These are phyloP conservation scores for Pyrenophora tritici-repentis DNA, from an alignment of 2,329 filamentous ascomycete species.

Conservation along the genomic window DNA sequence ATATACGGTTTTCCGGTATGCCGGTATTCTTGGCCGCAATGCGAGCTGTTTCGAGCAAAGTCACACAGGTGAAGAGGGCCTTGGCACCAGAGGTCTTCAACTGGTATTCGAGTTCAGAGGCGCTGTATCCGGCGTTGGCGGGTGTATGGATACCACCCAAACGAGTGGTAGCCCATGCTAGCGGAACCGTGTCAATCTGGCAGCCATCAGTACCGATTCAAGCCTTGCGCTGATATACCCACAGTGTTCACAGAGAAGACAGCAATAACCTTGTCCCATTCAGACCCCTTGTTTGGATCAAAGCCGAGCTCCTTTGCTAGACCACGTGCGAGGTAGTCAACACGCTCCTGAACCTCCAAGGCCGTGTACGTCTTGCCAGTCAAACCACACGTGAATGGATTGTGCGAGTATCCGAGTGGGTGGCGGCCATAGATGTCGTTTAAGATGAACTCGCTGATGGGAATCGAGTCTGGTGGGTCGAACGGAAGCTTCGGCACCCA, in stretches of 20 bases:
- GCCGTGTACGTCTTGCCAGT: conserved; percentile 70
- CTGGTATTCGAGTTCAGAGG: conserved; percentile 72
- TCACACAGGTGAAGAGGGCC: conserved; percentile 72
- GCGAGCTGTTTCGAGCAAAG: conserved; percentile 67
- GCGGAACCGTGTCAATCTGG: conserved; percentile 74
- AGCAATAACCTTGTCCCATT: conserved; percentile 81
- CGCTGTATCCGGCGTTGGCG: conserved; percentile 75
- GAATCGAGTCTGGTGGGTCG: conserved; percentile 73
- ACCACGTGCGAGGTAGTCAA: conserved; percentile 69
- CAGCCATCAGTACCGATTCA: conserved; percentile 20
- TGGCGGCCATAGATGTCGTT: conserved; percentile 71
- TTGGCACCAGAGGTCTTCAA: conserved; percentile 70
- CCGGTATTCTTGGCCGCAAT: conserved; percentile 66
- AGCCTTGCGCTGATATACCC: conserved; percentile 30
- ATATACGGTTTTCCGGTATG: conserved; percentile 68
- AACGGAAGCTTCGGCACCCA: conserved; percentile 66
- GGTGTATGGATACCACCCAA: conserved; percentile 75
- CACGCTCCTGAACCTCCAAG: conserved; percentile 66
- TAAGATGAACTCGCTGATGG: conserved; percentile 77
- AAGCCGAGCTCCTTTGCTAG: conserved; percentile 74
- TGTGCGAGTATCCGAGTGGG: conserved; percentile 65
- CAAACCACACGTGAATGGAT: conserved; percentile 78
- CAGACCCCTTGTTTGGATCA: conserved; percentile 69
- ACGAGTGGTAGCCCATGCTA: conserved; percentile 75
- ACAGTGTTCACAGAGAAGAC: conserved; percentile 83